Evolutionary conservation across 169 alveolate species (phyloP).

Genomic region (Besnoitia besnoiti): DNA sequence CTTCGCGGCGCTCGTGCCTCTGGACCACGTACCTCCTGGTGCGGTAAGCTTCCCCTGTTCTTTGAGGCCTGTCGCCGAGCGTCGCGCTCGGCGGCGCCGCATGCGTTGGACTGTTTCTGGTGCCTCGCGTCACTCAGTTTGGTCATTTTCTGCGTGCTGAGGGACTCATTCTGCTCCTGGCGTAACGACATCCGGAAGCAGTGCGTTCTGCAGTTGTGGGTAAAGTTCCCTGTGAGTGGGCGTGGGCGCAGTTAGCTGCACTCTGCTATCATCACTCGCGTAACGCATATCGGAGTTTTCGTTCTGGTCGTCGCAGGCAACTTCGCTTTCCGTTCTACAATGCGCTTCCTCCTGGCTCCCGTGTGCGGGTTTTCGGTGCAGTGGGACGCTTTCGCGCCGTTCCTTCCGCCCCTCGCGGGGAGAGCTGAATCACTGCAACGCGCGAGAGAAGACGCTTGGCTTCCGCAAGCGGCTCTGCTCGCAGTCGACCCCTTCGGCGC

Average conservation of each 20-base stretch:
- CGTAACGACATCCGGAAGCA: too few species aligned
- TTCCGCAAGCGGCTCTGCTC: background rate
- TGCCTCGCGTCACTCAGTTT: too few species aligned
- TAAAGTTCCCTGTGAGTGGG: too few species aligned
- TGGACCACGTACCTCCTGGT: background rate
- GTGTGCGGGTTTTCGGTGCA: background rate
- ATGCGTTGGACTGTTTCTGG: too few species aligned
- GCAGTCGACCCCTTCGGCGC: background rate
- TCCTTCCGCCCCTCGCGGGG: background rate
- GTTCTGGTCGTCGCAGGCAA: background rate
- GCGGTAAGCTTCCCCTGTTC: background rate
- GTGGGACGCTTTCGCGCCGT: background rate
- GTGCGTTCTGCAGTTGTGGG: too few species aligned
- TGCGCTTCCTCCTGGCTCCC: background rate
- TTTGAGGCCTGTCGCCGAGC: too few species aligned
- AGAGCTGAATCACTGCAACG: background rate
- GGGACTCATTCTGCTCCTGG: too few species aligned
- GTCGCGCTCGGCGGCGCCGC: too few species aligned
- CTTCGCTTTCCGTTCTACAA: background rate
- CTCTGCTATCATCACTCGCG: too few species aligned
- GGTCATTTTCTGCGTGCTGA: too few species aligned
- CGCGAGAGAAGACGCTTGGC: background rate
- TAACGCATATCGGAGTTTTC: too few species aligned
- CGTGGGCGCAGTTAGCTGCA: too few species aligned
- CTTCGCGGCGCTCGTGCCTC: background rate